Percentiles rank a stretch among this genome's conserved stretches.
phyloP scores from a whole-genome alignment of 2,329 filamentous ascomycete genomes.

The Macrophomina phaseolina region DNA sequence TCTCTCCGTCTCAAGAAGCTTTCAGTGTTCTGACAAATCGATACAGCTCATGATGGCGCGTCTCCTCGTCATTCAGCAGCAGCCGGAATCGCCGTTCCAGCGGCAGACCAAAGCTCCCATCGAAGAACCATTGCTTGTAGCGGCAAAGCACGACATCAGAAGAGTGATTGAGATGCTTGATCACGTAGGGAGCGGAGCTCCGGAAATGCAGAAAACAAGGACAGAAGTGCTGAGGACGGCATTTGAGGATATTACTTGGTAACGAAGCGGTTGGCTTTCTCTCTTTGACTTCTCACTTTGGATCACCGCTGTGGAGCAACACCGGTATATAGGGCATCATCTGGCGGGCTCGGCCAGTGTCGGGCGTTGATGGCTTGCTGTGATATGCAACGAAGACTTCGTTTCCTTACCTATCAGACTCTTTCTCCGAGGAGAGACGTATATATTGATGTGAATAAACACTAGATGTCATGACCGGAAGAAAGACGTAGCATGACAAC shows the following conservation, averaged over 20 bases:
- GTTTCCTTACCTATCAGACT: not conserved
- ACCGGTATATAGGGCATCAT: not conserved
- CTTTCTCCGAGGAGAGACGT: not conserved
- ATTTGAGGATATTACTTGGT: constrained; percentile 45
- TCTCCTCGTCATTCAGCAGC: constrained; percentile 44
- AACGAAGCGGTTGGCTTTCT: not conserved
- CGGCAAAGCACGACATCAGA: constrained; percentile 51
- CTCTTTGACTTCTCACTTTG: not conserved
- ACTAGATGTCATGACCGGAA: no score
- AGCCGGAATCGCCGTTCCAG: constrained; percentile 36
- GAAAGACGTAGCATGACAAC: no score
- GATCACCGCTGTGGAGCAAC: not conserved
- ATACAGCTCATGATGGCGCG: constrained; percentile 46
- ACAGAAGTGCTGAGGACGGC: constrained; percentile 54
- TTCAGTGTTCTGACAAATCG: constrained; percentile 18
- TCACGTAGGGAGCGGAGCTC: constrained; percentile 47
- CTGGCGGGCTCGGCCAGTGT: not conserved
- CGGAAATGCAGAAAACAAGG: constrained; percentile 56
- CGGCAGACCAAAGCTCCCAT: constrained; percentile 33
- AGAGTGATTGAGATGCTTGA: constrained; percentile 55
- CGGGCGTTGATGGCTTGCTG: constrained; percentile 1
- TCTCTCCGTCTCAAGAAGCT: not conserved
- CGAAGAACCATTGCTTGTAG: constrained; percentile 43
- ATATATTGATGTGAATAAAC: not conserved
- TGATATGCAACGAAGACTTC: not conserved